A percentile compares a stretch with the other conserved stretches of the same genome.
Evolutionary conservation across 495 filamentous ascomycete genomes (phyloP).

Genomic region (Aspergillus heteromorphus): DNA sequence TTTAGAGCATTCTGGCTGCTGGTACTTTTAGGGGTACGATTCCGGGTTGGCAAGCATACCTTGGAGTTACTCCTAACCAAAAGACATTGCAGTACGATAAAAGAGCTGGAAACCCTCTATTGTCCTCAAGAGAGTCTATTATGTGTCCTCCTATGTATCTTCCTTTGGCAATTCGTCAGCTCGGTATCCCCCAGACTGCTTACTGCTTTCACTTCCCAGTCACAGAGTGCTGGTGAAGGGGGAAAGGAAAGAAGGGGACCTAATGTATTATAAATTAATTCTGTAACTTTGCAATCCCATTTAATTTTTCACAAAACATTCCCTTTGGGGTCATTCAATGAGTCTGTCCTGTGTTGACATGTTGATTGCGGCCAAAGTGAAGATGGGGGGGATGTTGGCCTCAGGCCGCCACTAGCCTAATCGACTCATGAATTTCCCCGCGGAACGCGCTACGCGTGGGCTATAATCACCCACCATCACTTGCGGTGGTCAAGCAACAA

Average conservation of each 20-base stretch:
- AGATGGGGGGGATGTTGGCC: slow-evolving; percentile 13
- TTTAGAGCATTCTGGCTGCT: slow-evolving; percentile 16
- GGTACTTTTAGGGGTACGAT: too few relatives aligned
- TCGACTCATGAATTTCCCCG: slow-evolving; percentile 23
- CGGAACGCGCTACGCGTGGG: slow-evolving; percentile 39
- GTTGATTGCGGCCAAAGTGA: background rate
- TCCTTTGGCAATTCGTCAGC: background rate
- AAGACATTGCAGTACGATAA: background rate
- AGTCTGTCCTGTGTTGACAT: background rate
- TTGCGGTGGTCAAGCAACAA: slow-evolving; percentile 22
- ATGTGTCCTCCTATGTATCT: background rate
- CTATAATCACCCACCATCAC: slow-evolving; percentile 23
- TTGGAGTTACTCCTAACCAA: background rate
- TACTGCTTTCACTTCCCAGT: background rate
- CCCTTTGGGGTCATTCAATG: background rate
- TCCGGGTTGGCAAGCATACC: background rate
- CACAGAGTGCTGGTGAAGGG: background rate
- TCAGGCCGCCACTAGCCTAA: slow-evolving; percentile 22
- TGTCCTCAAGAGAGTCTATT: background rate
- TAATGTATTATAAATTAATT: too few relatives aligned
- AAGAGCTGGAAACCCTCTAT: background rate
- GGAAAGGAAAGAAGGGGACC: too few relatives aligned
- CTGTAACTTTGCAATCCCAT: too few relatives aligned
- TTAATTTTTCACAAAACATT: too few relatives aligned
- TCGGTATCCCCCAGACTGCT: background rate